Base-by-base conservation (phyloP, 495 filamentous ascomycete genomes). In the Neurospora pannonica region DNA sequence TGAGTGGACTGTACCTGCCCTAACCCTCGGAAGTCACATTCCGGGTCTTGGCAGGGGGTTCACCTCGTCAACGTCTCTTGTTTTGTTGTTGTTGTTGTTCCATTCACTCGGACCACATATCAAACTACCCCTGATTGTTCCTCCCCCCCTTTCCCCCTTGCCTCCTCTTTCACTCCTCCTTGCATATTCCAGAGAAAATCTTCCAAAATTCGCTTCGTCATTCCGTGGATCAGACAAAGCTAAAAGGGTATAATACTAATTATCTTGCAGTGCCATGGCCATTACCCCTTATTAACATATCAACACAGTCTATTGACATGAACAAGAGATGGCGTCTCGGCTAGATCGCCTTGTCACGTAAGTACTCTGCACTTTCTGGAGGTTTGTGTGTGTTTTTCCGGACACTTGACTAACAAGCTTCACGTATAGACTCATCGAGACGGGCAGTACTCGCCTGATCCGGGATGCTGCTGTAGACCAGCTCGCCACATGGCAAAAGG, bases 401-500 rank as follows among this genome's bases (percentile, higher is more conserved):
- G 24, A 19, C 69, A 37, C 34, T 43, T 62, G 38, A 60, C 79
- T 83, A 38, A 83, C 79, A 77, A 60, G 28, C 76, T 73, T 73
- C 75, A 71, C 43, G 74, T 40, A 75, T 78, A 98, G 96, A 60
- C 88, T 99, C 78, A 90, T 99, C 67, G 97, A 98, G 87, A 97
- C 94, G 42, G 96, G 96, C 77, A 97, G 94, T 82, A 98, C 95
- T 73, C 90, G 91, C 78, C 85, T 98, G 72, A 98, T 99, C 74
- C 92, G 97, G 72, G 96, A 97, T 75, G 98, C 96, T 74, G 96
- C 96, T 73, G 97, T 97, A 42, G 92, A 96, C 79, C 96, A 99
- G 84, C 89, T 99, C 43, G 95, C 93, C 42, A 96, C 98, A 85
- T 94, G 97, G 75, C 97, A 98, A 82, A 98, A 97, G 80, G 91